Conservation (phyloP, 169 alveolate species). For the Eimeria acervulina region DNA sequence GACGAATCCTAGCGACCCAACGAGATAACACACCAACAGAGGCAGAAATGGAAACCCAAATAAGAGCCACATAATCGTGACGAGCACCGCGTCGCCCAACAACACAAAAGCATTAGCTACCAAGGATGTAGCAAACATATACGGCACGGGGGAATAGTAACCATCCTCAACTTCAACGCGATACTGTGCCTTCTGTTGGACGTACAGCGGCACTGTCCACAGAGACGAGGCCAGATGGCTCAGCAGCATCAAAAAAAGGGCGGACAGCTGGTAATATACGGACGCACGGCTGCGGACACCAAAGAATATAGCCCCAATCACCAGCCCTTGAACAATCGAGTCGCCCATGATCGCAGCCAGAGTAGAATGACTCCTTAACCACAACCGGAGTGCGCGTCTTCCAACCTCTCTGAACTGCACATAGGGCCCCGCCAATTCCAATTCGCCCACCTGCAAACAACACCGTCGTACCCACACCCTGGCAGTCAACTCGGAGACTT, state of each 20-base stretch:
- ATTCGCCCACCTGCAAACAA: slow-evolving; percentile 20
- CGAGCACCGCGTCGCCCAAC: slow-evolving; percentile 59
- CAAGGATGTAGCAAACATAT: slow-evolving; percentile 48
- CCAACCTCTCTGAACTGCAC: slow-evolving; percentile 33
- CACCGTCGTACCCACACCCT: neutral
- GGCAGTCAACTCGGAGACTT: neutral
- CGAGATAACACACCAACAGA: slow-evolving; percentile 12
- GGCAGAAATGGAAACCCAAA: slow-evolving; percentile 50
- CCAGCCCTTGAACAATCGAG: slow-evolving; percentile 71
- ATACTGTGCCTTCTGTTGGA: slow-evolving; percentile 79
- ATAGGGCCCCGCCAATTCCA: slow-evolving; percentile 44
- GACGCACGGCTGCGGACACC: slow-evolving; percentile 59
- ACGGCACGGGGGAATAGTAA: slow-evolving; percentile 70
- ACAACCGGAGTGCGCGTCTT: slow-evolving; percentile 60
- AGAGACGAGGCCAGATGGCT: slow-evolving; percentile 67
- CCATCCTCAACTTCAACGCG: slow-evolving; percentile 65
- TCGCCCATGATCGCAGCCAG: slow-evolving; percentile 71
- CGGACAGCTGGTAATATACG: slow-evolving; percentile 71
- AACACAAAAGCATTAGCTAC: slow-evolving; percentile 35
- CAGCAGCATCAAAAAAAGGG: slow-evolving; percentile 50
- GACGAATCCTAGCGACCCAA: slow-evolving; percentile 50
- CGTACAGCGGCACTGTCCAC: slow-evolving; percentile 76
- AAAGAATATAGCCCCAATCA: slow-evolving; percentile 48
- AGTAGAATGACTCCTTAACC: slow-evolving; percentile 67
- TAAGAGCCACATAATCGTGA: slow-evolving; percentile 64